phyloP scores from a whole-genome alignment of 768 basidiomycete species.

The Crepidotus variabilis region DNA sequence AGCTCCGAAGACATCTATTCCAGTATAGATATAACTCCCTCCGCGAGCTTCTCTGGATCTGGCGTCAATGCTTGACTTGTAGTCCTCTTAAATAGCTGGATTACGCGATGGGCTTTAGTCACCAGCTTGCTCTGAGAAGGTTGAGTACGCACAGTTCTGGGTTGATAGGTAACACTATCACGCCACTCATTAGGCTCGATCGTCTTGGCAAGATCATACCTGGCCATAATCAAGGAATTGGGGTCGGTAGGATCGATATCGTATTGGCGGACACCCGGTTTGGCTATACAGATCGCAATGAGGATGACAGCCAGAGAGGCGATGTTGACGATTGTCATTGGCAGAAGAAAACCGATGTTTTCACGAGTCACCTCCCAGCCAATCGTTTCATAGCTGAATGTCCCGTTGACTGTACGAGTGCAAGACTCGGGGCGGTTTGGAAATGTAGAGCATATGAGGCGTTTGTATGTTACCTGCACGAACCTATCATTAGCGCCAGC shows the following conservation, averaged over 20 bases:
- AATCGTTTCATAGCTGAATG: constrained; percentile 8
- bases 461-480: constrained; percentile 11
- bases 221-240: not conserved
- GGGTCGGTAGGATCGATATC: not conserved
- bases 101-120: not conserved
- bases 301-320: constrained; percentile 9
- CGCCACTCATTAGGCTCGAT: not conserved
- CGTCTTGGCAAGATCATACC: not conserved
- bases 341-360: constrained; percentile 15
- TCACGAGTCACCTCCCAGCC: constrained; percentile 13
- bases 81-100: too few species aligned
- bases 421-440: constrained; percentile 8
- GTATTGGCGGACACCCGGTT: not conserved
- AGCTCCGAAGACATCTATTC: too few species aligned
- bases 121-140: not conserved
- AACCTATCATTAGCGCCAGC: not conserved
- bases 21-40: too few species aligned
- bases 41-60: too few species aligned
- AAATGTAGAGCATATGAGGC: constrained; percentile 13
- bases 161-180: not conserved
- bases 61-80: too few species aligned
- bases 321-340: constrained; percentile 17
- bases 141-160: not conserved
- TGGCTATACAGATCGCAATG: not conserved
- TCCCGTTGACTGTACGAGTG: constrained; percentile 9